A percentile compares a stretch with the other conserved stretches of the same genome.
Conservation (phyloP, 495 filamentous ascomycete species). For the Poronia punctata region DNA sequence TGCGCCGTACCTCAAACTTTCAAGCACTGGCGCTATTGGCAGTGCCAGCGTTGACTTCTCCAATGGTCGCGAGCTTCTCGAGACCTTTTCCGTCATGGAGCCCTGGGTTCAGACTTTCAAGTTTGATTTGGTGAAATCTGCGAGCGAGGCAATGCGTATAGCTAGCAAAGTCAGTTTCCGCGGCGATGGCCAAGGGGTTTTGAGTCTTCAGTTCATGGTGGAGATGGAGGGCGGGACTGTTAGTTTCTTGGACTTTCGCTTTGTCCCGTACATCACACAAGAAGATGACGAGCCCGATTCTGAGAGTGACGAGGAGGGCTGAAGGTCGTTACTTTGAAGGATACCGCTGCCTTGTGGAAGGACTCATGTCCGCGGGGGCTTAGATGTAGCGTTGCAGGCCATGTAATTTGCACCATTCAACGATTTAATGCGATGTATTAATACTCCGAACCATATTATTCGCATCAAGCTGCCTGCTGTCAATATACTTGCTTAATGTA, state of each 20-base stretch:
- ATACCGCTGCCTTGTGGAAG: too few relatives aligned
- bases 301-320: constrained; percentile 25
- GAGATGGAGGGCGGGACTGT: constrained; percentile 53
- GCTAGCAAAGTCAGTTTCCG: constrained; percentile 89
- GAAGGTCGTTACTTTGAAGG: too few relatives aligned
- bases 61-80: constrained; percentile 62
- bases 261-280: constrained; percentile 40
- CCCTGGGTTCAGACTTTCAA: constrained; percentile 60
- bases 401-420: too few relatives aligned
- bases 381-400: too few relatives aligned
- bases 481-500: too few relatives aligned
- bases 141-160: constrained; percentile 78
- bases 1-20: constrained; percentile 67
- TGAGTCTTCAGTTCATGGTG: constrained; percentile 96
- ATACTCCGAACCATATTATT: too few relatives aligned
- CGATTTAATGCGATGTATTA: too few relatives aligned
- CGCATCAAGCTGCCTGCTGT: too few relatives aligned
- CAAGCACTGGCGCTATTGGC: constrained; percentile 67
- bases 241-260: constrained; percentile 44
- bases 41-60: constrained; percentile 79
- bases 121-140: constrained; percentile 76
- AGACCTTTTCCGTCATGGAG: constrained; percentile 62
- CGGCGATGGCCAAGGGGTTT: constrained; percentile 76
- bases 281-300: constrained; percentile 32
- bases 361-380: too few relatives aligned